Percentiles rank a stretch among this genome's conserved stretches.
Evolutionary conservation across 805 yeast genomes (phyloP).

Genomic region (Candida boidinii): DNA sequence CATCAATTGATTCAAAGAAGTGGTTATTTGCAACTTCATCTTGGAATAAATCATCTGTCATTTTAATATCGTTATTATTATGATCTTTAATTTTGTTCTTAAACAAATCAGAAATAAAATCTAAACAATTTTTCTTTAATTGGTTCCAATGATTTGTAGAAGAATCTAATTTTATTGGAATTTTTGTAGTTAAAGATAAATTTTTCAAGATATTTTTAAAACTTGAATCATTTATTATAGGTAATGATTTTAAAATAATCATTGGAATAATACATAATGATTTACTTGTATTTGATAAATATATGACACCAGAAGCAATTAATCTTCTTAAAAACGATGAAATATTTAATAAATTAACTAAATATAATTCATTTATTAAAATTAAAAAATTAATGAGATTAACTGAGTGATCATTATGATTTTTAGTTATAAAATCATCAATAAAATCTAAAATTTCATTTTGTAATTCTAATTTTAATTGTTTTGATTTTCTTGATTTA

Average conservation of each 20-base stretch:
- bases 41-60: no score
- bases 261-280: constrained; percentile 51
- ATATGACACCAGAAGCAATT: constrained; percentile 81
- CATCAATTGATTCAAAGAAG: no score
- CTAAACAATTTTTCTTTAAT: no score
- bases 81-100: no score
- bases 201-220: constrained; percentile 21
- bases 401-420: constrained; percentile 7
- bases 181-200: no score
- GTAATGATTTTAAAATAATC: constrained; percentile 48
- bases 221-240: constrained; percentile 37
- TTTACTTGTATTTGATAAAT: constrained; percentile 40
- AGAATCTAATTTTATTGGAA: no score
- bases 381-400: constrained; percentile 27
- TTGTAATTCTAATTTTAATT: constrained; percentile 22
- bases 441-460: constrained; percentile 23
- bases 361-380: constrained; percentile 43
- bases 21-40: no score
- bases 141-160: no score
- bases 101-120: no score
- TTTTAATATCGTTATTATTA: no score
- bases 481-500: constrained; percentile 17
- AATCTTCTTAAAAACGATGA: constrained; percentile 69
- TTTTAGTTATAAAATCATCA: no score
- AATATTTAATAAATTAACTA: constrained; percentile 40